These are phyloP conservation scores for Rachicladosporium sp. DNA, from an alignment of 2,329 filamentous ascomycete species.

Conservation along the genomic window DNA sequence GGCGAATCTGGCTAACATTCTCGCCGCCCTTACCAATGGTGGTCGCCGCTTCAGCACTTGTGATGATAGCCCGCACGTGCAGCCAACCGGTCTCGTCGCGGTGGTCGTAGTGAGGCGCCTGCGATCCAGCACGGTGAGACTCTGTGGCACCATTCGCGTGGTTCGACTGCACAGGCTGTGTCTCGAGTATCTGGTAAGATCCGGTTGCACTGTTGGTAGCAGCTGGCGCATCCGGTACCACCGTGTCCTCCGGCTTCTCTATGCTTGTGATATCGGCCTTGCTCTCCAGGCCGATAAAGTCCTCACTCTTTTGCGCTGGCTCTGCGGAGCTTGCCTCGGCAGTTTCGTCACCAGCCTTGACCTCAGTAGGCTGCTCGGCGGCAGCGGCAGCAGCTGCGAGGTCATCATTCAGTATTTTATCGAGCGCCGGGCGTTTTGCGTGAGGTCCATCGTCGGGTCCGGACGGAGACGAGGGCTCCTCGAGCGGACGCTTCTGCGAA, in stretches of 20 bases:
- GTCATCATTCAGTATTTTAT: conserved; percentile 70
- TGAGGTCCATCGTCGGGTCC: conserved; percentile 87
- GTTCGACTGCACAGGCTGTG: conserved; percentile 32
- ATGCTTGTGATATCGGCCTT: conserved; percentile 23
- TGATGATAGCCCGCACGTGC: conserved; percentile 92
- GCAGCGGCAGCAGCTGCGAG: conserved; percentile 7
- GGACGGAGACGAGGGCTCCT: conserved; percentile 92
- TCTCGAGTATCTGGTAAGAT: conserved; percentile 31
- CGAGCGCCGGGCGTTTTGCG: conserved; percentile 88
- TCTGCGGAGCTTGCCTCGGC: conserved; percentile 9
- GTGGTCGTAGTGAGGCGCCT: conserved; percentile 34
- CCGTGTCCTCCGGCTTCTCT: conserved; percentile 55
- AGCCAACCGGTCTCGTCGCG: conserved; percentile 95
- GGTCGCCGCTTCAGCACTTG: conserved; percentile 91
- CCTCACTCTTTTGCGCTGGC: neutral
- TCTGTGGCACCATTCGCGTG: conserved; percentile 40
- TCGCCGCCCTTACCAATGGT: conserved; percentile 98
- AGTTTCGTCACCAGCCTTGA: conserved; percentile 24
- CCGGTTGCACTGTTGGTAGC: conserved; percentile 30
- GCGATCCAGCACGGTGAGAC: conserved; percentile 35
- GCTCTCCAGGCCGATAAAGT: neutral
- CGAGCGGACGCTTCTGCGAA: conserved; percentile 83
- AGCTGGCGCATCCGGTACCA: conserved; percentile 49
- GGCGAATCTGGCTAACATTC: conserved; percentile 94
- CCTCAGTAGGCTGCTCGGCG: conserved; percentile 21